phyloP scores from a whole-genome alignment of 2,329 filamentous ascomycete species.

The Ascochyta clinopodiicola region DNA sequence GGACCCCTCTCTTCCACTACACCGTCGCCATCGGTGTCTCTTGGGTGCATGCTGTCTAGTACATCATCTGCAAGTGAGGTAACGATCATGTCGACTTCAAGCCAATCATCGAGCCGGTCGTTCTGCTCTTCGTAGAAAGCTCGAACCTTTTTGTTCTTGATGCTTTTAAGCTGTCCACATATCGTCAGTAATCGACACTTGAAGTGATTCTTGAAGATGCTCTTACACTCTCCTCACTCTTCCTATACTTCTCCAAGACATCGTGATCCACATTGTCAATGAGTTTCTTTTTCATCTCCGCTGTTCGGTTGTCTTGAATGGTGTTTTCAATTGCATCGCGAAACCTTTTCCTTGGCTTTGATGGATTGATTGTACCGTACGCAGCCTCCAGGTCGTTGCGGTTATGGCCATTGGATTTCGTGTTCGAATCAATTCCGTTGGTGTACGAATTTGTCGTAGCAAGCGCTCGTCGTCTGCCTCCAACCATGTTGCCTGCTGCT shows the following conservation, averaged over 20 bases:
- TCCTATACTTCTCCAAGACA: slow-evolving; percentile 58
- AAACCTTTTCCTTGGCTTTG: slow-evolving; percentile 45
- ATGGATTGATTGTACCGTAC: slow-evolving; percentile 28
- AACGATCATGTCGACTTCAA: slow-evolving; percentile 65
- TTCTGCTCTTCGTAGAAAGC: slow-evolving; percentile 64
- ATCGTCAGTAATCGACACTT: background rate
- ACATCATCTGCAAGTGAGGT: slow-evolving; percentile 64
- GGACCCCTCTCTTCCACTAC: slow-evolving; percentile 60
- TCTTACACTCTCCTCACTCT: slow-evolving; percentile 56
- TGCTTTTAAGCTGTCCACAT: slow-evolving; percentile 54
- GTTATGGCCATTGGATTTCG: slow-evolving; percentile 1
- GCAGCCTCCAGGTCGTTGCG: slow-evolving; percentile 39
- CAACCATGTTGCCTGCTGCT: slow-evolving; percentile 9
- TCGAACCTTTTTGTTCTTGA: slow-evolving; percentile 60
- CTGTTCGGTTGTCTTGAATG: slow-evolving; percentile 53
- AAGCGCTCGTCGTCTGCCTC: slow-evolving; percentile 8
- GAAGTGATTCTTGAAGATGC: background rate
- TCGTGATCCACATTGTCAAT: slow-evolving; percentile 56
- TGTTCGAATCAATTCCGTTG: background rate
- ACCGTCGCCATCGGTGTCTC: slow-evolving; percentile 63
- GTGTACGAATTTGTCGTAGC: slow-evolving; percentile 5
- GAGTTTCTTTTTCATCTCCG: slow-evolving; percentile 58
- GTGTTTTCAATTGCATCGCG: slow-evolving; percentile 57
- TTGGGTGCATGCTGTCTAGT: slow-evolving; percentile 65
- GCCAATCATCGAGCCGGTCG: slow-evolving; percentile 62